These are phyloP conservation scores for Russula brevipes DNA, from an alignment of 768 basidiomycete genomes.

Conservation along the genomic window DNA sequence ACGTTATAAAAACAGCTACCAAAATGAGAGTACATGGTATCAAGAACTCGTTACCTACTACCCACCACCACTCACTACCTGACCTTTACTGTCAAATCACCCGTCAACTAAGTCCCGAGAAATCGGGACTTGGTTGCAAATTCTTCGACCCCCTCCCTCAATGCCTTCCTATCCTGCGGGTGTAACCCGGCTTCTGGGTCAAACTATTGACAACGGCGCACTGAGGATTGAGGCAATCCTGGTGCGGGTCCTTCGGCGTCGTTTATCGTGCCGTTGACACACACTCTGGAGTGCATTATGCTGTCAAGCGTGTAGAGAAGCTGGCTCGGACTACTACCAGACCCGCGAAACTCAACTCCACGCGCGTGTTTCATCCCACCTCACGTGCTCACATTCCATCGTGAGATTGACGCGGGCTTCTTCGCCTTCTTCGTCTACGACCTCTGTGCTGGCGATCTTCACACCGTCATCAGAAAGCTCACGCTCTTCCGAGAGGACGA, in stretches of 20 bases:
- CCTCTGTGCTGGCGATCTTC: conserved; percentile 13
- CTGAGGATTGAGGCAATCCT: conserved; percentile 81
- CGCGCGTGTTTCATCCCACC: conserved; percentile 64
- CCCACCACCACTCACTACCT: background rate
- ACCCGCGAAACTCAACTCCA: conserved; percentile 71
- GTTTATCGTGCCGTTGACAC: conserved; percentile 81
- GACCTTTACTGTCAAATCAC: too few relatives aligned
- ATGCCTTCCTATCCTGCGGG: background rate
- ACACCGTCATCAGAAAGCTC: background rate
- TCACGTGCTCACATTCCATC: conserved; percentile 81
- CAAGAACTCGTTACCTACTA: too few relatives aligned
- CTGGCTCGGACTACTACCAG: conserved; percentile 24
- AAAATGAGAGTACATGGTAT: too few relatives aligned
- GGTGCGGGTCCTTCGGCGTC: conserved; percentile 95
- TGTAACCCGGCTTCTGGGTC: conserved; percentile 4
- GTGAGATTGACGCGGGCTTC: conserved; percentile 72
- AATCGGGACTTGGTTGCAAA: conserved; percentile 1
- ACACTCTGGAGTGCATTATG: conserved; percentile 42
- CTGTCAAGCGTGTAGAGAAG: conserved; percentile 85
- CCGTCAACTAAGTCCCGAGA: conserved; percentile 9
- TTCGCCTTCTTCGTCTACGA: conserved; percentile 40
- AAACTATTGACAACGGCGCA: conserved; percentile 64
- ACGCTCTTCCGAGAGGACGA: conserved; percentile 10
- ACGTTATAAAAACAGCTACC: too few relatives aligned
- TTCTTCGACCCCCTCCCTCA: background rate